A percentile compares a stretch with the other conserved stretches of the same genome.
These are phyloP conservation scores for Sordariomycetes sp. DNA, from an alignment of 2,329 filamentous ascomycete species.

Conservation along the genomic window DNA sequence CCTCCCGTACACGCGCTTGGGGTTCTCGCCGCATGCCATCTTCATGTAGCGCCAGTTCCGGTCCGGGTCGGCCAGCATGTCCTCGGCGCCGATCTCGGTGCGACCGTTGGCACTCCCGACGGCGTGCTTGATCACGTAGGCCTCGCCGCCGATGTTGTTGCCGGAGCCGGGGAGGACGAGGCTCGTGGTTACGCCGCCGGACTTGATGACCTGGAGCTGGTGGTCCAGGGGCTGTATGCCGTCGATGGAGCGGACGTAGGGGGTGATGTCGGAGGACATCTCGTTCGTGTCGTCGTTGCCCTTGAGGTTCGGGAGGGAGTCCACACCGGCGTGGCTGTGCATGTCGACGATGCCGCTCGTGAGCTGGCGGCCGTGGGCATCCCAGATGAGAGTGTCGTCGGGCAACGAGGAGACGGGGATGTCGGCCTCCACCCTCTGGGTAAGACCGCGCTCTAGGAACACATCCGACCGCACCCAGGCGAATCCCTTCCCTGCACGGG, in stretches of 20 bases:
- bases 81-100: conserved; percentile 48
- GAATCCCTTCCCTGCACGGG: conserved; percentile 47
- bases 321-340: conserved; percentile 57
- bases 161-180: conserved; percentile 56
- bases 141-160: conserved; percentile 67
- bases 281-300: conserved; percentile 55
- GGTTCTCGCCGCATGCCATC: conserved; percentile 66
- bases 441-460: conserved; percentile 49
- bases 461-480: conserved; percentile 51
- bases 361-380: conserved; percentile 49
- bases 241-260: conserved; percentile 58
- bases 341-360: conserved; percentile 62
- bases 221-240: conserved; percentile 52
- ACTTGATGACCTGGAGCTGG: conserved; percentile 60
- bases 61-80: conserved; percentile 57
- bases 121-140: conserved; percentile 58
- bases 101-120: conserved; percentile 50
- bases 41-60: conserved; percentile 61
- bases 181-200: conserved; percentile 60
- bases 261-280: conserved; percentile 52
- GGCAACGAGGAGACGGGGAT: conserved; percentile 32
- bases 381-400: conserved; percentile 36
- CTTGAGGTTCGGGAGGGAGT: conserved; percentile 40
- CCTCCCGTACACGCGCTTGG: conserved; percentile 50
- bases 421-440: conserved; percentile 36